phyloP scores from a whole-genome alignment of 2,329 filamentous ascomycete species.

The Apiospora sp. region DNA sequence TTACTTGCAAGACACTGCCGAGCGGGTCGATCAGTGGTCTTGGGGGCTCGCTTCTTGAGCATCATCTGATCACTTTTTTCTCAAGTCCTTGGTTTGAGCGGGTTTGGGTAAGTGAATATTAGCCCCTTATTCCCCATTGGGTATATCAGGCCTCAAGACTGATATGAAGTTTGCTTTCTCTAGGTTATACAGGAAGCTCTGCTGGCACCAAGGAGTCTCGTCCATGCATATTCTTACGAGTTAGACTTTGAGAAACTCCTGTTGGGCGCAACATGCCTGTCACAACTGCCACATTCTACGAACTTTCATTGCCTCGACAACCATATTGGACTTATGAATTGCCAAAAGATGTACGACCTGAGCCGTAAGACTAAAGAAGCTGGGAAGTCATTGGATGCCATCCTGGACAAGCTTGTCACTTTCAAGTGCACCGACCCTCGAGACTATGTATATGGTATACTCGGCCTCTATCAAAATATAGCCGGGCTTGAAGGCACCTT shows the following conservation, averaged over 20 bases:
- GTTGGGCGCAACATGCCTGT: neutral
- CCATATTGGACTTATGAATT: neutral
- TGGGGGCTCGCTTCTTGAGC: neutral
- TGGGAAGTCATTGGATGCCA: neutral
- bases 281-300: neutral
- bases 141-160: neutral
- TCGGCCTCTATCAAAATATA: neutral
- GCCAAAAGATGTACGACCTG: neutral
- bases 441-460: neutral
- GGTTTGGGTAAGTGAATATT: neutral
- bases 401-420: neutral
- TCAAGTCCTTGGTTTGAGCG: conserved; percentile 11
- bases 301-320: neutral
- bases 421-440: neutral
- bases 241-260: neutral
- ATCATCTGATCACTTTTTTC: neutral
- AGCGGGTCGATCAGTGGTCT: neutral
- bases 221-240: neutral
- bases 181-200: conserved; percentile 1
- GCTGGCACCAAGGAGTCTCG: neutral
- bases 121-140: no score
- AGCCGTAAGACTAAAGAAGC: neutral
- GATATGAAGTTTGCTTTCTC: neutral
- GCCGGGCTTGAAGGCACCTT: neutral
- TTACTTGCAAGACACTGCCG: neutral